Conservation (phyloP, 2,329 filamentous ascomycete genomes). For the Neofusicoccum umdonicola region DNA sequence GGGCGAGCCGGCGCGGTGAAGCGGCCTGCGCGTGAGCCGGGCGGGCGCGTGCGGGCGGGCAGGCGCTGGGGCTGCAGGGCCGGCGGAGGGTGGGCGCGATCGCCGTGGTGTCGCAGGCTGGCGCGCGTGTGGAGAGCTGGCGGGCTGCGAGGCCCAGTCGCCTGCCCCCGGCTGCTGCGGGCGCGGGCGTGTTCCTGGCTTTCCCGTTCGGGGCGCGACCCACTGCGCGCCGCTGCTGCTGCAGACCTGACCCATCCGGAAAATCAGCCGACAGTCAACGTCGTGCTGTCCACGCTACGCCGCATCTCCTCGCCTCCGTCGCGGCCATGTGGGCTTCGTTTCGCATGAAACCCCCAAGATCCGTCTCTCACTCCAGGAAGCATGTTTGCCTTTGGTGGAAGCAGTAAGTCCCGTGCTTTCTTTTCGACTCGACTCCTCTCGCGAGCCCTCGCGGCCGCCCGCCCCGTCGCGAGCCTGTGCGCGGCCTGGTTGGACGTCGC, state of each 20-base stretch:
- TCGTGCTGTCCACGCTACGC: constrained; percentile 6
- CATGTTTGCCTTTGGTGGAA: constrained; percentile 36
- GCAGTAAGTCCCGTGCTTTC: constrained; percentile 29
- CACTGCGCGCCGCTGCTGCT: neutral
- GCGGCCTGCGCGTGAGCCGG: neutral
- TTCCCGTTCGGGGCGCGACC: neutral
- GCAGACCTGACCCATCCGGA: neutral
- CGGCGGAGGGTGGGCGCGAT: neutral
- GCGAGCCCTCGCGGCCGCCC: neutral
- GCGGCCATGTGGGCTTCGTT: constrained; percentile 14
- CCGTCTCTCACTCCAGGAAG: constrained; percentile 1
- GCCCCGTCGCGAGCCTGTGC: neutral
- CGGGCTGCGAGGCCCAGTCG: neutral
- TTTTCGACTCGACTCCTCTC: neutral
- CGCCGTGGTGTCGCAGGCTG: constrained; percentile 3
- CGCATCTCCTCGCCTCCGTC: constrained; percentile 8
- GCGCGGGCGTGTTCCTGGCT: neutral
- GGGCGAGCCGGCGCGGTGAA: neutral
- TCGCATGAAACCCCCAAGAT: constrained; percentile 10
- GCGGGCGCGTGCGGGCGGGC: neutral
- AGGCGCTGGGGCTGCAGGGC: neutral
- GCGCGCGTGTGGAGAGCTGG: neutral
- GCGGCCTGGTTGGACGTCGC: neutral
- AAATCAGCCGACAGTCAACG: constrained; percentile 13
- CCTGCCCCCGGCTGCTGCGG: neutral